Base-by-base conservation (phyloP, 1,284 basidiomycete genomes). In the Sanguinoderma infundibulare region DNA sequence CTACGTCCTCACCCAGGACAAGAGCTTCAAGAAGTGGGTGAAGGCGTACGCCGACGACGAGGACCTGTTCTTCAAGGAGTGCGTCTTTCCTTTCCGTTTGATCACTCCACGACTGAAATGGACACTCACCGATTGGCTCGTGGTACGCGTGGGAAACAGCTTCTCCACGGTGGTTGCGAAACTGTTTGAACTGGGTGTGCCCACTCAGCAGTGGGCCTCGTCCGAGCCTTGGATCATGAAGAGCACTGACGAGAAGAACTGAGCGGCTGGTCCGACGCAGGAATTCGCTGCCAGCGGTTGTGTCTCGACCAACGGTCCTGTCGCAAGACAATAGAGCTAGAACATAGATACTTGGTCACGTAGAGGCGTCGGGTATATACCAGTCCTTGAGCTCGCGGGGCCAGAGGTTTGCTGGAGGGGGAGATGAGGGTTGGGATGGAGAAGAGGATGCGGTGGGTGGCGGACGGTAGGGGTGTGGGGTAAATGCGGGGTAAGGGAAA, bases 111-210 rank as follows among this genome's bases (percentile, higher is more conserved):
- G n/a, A 5, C 12, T n/a, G 42, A 14, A 32, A 44, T 46, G 26
- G 24, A 54, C 36, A 62, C 12, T 30, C 26, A 35, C 54, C 32
- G 32, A 51, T 51, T 20, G 49, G 32, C 62, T 67, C n/a, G 50
- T 63, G 57, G 14, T n/a, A 7, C 30, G 7, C 24, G 20, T 15
- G 15, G 47, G n/a, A 30, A 26, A 12, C 67, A 94, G 93, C 79
- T 98, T 97, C 83, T 84, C 94, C 61, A 82, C 82, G 50, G 92
- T 83, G 44, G 87, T 95, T 68, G 70, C 84, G 50, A 89, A 83
- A 66, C 86, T 98, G 46, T 87, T 97, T 68, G 95, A 97, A 79
- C 90, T 96, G 58, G 95, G 95, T 69, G 93, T 97, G 8, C 95
- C 95, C 49, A 77, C 82, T 20, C 74, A 85, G 57, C 95, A 97